These are phyloP conservation scores for Phaeoacremonium minimum DNA, from an alignment of 2,329 filamentous ascomycete species.

Conservation along the genomic window DNA sequence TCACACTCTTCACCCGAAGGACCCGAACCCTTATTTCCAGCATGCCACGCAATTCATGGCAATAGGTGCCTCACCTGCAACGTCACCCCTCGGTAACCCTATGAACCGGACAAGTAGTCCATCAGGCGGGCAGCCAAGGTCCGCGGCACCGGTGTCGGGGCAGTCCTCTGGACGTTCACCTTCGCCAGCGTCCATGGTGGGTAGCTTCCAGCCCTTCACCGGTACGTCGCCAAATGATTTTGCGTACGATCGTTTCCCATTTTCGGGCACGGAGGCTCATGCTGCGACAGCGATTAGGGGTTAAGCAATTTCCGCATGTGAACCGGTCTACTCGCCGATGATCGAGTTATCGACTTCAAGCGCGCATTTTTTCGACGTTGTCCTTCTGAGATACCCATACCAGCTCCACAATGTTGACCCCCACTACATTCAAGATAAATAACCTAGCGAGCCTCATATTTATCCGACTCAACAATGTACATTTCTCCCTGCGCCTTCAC, in stretches of 20 bases:
- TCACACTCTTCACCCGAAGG: conserved; percentile 32
- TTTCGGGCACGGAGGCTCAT: conserved; percentile 41
- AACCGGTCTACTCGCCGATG: too few species aligned
- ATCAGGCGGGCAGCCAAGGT: conserved; percentile 15
- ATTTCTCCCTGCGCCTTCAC: too few species aligned
- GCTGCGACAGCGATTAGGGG: conserved; percentile 43
- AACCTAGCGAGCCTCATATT: too few species aligned
- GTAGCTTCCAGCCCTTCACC: conserved; percentile 39
- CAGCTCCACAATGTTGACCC: too few species aligned
- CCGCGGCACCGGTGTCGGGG: conserved; percentile 15
- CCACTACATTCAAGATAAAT: too few species aligned
- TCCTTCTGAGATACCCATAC: too few species aligned
- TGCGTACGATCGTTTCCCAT: conserved; percentile 43
- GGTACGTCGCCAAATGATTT: conserved; percentile 39
- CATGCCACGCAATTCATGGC: conserved; percentile 18
- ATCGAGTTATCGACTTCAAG: too few species aligned
- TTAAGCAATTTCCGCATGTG: conserved; percentile 16
- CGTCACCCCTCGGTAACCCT: conserved; percentile 23
- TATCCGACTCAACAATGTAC: too few species aligned
- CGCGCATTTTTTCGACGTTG: too few species aligned
- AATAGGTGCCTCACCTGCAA: conserved; percentile 25
- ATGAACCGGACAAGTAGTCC: conserved; percentile 23
- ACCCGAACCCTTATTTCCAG: conserved; percentile 29
- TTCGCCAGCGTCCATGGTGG: conserved; percentile 39
- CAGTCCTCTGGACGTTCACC: conserved; percentile 30